phyloP scores from a whole-genome alignment of 805 yeast species.

The Ogataea angusta region DNA sequence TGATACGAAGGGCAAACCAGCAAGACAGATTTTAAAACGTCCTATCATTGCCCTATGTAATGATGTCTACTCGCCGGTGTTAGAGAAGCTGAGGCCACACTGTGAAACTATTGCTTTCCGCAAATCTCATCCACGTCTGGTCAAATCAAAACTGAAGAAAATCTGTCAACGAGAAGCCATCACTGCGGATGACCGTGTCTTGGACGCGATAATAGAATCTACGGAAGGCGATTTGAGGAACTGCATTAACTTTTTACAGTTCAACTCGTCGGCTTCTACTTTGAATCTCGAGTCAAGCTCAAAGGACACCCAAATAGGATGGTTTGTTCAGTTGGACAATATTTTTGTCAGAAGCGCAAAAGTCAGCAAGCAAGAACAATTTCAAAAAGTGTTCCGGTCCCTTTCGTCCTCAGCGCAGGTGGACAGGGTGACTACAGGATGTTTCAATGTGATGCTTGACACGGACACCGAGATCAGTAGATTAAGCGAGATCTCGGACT shows the following conservation, averaged over 20 bases:
- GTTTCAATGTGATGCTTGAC: conserved; percentile 62
- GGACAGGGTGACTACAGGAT: conserved; percentile 68
- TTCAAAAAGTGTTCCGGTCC: conserved; percentile 43
- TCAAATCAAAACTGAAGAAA: conserved; percentile 45
- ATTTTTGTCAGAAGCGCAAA: conserved; percentile 55
- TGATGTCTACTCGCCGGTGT: conserved; percentile 70
- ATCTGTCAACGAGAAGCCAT: conserved; percentile 57
- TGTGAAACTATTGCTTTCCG: conserved; percentile 71
- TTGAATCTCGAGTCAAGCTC: conserved; percentile 23
- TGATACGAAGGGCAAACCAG: conserved; percentile 25
- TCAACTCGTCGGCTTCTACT: conserved; percentile 32
- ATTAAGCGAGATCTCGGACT: conserved; percentile 64
- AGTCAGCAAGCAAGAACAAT: conserved; percentile 43
- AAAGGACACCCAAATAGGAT: conserved; percentile 62
- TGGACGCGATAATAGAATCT: conserved; percentile 64
- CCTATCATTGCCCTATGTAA: conserved; percentile 94
- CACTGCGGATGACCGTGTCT: conserved; percentile 42
- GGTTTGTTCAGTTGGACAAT: conserved; percentile 63
- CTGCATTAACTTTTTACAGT: conserved; percentile 80
- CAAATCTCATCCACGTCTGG: conserved; percentile 49
- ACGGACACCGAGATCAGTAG: conserved; percentile 61
- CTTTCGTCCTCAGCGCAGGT: conserved; percentile 45
- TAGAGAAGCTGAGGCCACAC: conserved; percentile 69
- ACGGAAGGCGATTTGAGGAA: conserved; percentile 84
- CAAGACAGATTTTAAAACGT: conserved; percentile 48